Conservation (phyloP, 2,329 filamentous ascomycete species). For the Penicillium thymicola region DNA sequence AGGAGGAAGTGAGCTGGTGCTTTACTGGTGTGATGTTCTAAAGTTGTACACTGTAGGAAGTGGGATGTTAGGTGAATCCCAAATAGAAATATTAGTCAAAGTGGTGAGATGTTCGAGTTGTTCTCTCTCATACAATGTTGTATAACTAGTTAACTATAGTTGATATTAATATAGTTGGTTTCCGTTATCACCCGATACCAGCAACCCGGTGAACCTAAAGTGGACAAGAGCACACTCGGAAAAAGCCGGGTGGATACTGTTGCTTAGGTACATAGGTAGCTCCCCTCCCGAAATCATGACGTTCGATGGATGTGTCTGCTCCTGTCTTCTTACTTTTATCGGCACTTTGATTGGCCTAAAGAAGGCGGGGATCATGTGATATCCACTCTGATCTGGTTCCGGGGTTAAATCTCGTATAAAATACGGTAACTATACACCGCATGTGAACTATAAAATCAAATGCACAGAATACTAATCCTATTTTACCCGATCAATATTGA, state of each 20-base stretch:
- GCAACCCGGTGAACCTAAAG: conserved; percentile 33
- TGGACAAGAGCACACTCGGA: conserved; percentile 27
- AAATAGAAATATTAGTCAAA: neutral
- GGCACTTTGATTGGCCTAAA: conserved; percentile 11
- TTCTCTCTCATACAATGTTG: too few relatives aligned
- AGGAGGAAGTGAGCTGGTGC: neutral
- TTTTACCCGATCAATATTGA: neutral
- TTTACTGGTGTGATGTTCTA: conserved; percentile 5
- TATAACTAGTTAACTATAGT: too few relatives aligned
- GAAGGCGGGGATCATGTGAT: conserved; percentile 27
- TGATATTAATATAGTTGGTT: neutral
- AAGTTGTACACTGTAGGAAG: neutral
- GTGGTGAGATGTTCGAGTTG: too few relatives aligned
- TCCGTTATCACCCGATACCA: conserved; percentile 23
- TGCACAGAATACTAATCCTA: neutral
- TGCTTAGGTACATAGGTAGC: neutral
- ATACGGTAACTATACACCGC: neutral
- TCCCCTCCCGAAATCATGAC: neutral
- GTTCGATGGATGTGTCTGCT: neutral
- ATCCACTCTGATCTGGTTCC: neutral
- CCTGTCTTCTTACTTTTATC: conserved; percentile 7
- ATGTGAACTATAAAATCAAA: too few relatives aligned
- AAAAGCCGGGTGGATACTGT: conserved; percentile 18
- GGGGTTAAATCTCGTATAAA: neutral
- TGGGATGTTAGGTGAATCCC: neutral